phyloP scores from a whole-genome alignment of 1,284 basidiomycete genomes.

The Exobasidium cylindrosporum region DNA sequence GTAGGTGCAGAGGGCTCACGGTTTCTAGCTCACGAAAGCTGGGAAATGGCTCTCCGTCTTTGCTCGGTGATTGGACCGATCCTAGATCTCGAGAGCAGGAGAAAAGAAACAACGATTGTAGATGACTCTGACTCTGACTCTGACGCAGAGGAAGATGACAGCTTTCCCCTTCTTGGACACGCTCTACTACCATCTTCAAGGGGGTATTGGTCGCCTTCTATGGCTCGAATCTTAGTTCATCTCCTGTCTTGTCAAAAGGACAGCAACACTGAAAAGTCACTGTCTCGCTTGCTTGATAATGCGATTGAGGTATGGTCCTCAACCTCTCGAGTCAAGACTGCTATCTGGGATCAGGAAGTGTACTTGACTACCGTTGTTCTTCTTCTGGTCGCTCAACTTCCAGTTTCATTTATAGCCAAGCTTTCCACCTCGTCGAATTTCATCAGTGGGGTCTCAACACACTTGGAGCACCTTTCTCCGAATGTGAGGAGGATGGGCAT shows the following conservation, averaged over 20 bases:
- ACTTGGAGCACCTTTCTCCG: conserved; percentile 63
- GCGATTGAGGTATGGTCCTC: conserved; percentile 19
- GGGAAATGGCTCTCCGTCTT: background rate
- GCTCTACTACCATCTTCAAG: background rate
- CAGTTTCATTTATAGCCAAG: conserved; percentile 40
- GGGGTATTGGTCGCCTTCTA: background rate
- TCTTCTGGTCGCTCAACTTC: conserved; percentile 60
- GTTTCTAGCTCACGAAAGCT: background rate
- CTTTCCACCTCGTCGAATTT: conserved; percentile 63
- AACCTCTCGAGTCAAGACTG: conserved; percentile 6
- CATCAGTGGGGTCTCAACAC: conserved; percentile 70
- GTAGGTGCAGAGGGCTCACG: background rate
- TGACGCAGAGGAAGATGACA: background rate
- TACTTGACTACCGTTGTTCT: conserved; percentile 72
- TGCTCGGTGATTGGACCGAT: background rate
- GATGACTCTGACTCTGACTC: background rate
- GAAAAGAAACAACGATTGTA: too few species aligned
- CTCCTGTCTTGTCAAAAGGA: background rate
- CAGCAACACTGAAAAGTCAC: background rate
- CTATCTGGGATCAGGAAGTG: conserved; percentile 43
- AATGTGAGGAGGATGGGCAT: conserved; percentile 84
- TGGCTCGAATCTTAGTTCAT: background rate
- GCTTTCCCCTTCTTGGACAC: background rate
- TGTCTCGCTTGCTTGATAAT: background rate
- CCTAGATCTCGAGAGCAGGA: background rate